A percentile compares a stretch with the other conserved stretches of the same genome.
These are phyloP conservation scores for Exobasidium rhododendri DNA, from an alignment of 1,284 basidiomycete genomes.

Conservation along the genomic window DNA sequence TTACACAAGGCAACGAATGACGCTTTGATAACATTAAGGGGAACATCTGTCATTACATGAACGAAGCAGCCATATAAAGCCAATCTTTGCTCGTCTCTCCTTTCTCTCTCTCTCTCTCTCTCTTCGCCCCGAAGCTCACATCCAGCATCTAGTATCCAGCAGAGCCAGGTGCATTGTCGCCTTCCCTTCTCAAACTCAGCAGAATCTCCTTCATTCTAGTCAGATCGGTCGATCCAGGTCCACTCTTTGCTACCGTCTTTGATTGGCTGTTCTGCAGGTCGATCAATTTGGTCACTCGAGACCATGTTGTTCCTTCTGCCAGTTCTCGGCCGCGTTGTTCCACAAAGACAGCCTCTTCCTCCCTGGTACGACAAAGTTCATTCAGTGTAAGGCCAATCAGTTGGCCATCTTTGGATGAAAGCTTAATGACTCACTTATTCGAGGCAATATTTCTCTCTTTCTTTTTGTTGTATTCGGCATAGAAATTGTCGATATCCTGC, in stretches of 20 bases:
- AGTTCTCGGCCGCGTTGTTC: constrained; percentile 71
- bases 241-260: constrained; percentile 86
- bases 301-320: constrained; percentile 90
- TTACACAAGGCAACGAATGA: too few species aligned
- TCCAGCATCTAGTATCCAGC: constrained; percentile 11
- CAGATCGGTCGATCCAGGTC: constrained; percentile 83
- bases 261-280: constrained; percentile 90
- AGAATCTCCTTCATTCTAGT: constrained; percentile 71
- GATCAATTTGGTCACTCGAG: constrained; percentile 80
- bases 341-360: constrained; percentile 79
- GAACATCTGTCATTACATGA: not conserved
- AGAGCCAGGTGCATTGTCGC: constrained; percentile 13
- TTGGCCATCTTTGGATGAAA: not conserved
- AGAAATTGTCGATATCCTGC: constrained; percentile 89
- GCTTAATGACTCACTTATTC: constrained; percentile 80
- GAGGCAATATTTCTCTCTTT: constrained; percentile 89
- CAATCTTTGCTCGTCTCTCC: not conserved
- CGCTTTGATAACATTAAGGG: not conserved
- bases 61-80: not conserved
- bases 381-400: not conserved
- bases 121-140: not conserved
- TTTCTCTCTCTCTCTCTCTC: not conserved
- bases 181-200: constrained; percentile 15
- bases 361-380: constrained; percentile 61
- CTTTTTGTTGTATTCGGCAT: constrained; percentile 85